A percentile compares a stretch with the other conserved stretches of the same genome.
These are phyloP conservation scores for Diphasiastrum complanatum DNA, from an alignment of 83 land plant genomes.

Conservation along the genomic window DNA sequence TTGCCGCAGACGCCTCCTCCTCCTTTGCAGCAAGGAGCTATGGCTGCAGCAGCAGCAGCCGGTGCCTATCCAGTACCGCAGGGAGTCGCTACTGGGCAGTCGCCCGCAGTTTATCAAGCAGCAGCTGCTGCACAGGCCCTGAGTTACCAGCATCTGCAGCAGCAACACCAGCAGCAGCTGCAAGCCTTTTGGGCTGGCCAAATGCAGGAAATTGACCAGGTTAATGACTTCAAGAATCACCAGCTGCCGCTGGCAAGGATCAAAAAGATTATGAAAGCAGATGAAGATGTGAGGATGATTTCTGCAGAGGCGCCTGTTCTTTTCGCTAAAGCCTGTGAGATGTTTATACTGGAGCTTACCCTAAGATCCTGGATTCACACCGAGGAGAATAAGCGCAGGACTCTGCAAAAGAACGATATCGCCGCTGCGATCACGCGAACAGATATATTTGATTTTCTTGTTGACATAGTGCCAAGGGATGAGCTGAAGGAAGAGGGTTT, in stretches of 20 bases:
- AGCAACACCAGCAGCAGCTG: conserved; percentile 67
- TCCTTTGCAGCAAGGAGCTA: no score
- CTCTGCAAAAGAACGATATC: conserved; percentile 54
- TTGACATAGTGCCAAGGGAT: conserved; percentile 46
- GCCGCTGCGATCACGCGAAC: conserved; percentile 53
- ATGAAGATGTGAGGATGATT: conserved; percentile 51
- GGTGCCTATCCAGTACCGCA: no score
- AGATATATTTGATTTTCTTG: conserved; percentile 60
- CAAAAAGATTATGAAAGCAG: conserved; percentile 62
- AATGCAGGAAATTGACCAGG: conserved; percentile 57
- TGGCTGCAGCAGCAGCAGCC: no score
- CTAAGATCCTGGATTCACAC: conserved; percentile 55
- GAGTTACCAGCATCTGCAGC: conserved; percentile 50
- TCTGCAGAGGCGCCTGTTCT: conserved; percentile 52
- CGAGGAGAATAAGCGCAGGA: conserved; percentile 55
- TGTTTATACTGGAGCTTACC: conserved; percentile 49
- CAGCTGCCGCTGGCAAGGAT: conserved; percentile 59
- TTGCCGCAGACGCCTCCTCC: no score
- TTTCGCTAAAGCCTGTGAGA: conserved; percentile 53
- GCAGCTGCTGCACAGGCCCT: conserved; percentile 41
- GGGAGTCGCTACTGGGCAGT: no score
- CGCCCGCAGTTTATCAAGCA: conserved; percentile 26
- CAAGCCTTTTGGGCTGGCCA: conserved; percentile 59
- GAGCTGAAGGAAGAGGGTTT: conserved; percentile 27
- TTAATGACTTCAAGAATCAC: conserved; percentile 58